Evolutionary conservation across 495 filamentous ascomycete genomes (phyloP).

Genomic region (Daldinia vernicosa): DNA sequence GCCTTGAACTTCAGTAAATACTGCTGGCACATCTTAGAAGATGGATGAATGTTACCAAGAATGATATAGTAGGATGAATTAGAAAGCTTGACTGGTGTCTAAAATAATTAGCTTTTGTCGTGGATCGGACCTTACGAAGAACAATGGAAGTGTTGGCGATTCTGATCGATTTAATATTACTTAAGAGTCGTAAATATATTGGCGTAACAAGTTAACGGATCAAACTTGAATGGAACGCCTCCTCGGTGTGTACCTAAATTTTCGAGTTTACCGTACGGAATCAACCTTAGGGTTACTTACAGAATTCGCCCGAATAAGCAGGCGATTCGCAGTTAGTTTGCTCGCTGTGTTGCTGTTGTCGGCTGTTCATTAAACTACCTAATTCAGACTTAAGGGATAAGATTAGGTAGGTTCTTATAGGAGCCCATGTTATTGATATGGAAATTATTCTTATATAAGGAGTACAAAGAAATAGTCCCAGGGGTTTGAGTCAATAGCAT

Average conservation of each 20-base stretch:
- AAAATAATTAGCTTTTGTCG: too few relatives aligned
- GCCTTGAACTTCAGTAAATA: constrained; percentile 2
- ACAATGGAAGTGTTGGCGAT: background rate
- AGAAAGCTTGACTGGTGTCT: background rate
- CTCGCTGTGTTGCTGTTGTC: background rate
- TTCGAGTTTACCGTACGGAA: too few relatives aligned
- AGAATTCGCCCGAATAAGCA: background rate
- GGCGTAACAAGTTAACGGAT: background rate
- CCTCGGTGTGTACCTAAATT: too few relatives aligned
- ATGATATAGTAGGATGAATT: background rate
- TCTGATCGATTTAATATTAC: too few relatives aligned
- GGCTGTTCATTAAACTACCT: too few relatives aligned
- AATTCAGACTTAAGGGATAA: too few relatives aligned
- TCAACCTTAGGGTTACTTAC: background rate
- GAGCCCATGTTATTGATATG: background rate
- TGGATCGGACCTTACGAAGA: background rate
- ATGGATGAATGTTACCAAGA: too few relatives aligned
- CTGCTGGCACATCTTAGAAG: constrained; percentile 15
- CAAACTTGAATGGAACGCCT: too few relatives aligned
- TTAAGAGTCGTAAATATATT: background rate
- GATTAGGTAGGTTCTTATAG: background rate
- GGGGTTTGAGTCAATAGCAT: background rate
- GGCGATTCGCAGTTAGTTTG: background rate
- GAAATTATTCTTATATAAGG: background rate
- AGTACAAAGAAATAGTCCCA: background rate